Evolutionary conservation across 148 eudicot genomes (phyloP), one percentile per base, ranked within the genome.

Genomic region (Arctostaphylos glauca): DNA sequence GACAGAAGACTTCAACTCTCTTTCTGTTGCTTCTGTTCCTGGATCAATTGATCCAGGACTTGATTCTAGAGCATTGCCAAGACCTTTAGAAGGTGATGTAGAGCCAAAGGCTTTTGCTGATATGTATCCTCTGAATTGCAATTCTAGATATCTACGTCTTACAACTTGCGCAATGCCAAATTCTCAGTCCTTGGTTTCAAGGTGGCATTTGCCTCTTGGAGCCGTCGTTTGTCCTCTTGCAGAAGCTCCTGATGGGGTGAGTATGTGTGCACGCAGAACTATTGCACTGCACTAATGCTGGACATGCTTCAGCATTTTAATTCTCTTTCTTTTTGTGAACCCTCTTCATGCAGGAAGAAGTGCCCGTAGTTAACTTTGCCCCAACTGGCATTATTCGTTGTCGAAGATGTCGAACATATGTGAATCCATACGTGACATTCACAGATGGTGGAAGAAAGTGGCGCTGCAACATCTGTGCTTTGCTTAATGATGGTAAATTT

Each of bases 181-280:
- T 88, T 93, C 99, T 55, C 98, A 92, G 79, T 96, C 99, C 2
- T 81, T 96, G 90, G 91, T 90, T 78, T 94, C 99, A 56, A 90
- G 97, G 88, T 96, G 99, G 99, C 99, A 94, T 87, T 88, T 96
- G 84, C 98, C 99, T 80, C 92, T 96, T 86, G 99, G 99, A 88
- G 95, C 97, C 74, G 97, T 94, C 83, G 98, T 94, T 77, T 94
- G 97, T 82, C 99, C 99, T 49, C 98, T 96, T 77, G 99, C 98
- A 25, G 95, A 92, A 93, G 85, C 98, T 90, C 94, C 95, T 83
- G 89, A 84, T 64, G 99, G 97, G 92, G 99, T 96, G 85, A 88
- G 94, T 85, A 74, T 85, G 25, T 54, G 49, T 85, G 76, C 55
- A 41, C 81, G 64, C 25, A 44, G 41, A 62, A 76, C 88, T 75